Evolutionary conservation across 2,329 filamentous ascomycete genomes (phyloP).

Genomic region (Colletotrichum tamarilloi): DNA sequence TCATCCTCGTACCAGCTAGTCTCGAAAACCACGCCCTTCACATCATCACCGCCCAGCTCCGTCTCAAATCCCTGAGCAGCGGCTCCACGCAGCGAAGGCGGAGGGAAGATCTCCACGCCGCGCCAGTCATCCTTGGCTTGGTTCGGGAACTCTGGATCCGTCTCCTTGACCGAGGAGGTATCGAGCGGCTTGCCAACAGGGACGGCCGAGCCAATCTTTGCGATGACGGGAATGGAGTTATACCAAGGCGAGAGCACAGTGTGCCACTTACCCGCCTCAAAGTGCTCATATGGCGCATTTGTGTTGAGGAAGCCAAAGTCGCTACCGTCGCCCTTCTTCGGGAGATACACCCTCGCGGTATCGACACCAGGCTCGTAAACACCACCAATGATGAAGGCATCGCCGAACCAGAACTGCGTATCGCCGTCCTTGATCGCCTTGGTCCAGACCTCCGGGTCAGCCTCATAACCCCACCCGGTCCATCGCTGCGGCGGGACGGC

Average conservation of each 20-base stretch:
- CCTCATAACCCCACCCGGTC: slow-evolving; percentile 79
- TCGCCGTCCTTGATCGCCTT: slow-evolving; percentile 70
- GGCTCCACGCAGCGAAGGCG: slow-evolving; percentile 34
- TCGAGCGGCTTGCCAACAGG: slow-evolving; percentile 50
- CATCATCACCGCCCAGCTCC: not conserved
- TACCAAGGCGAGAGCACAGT: slow-evolving; percentile 55
- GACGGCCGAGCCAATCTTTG: slow-evolving; percentile 52
- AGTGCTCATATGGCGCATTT: slow-evolving; percentile 69
- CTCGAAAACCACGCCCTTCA: slow-evolving; percentile 41
- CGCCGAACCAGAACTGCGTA: slow-evolving; percentile 79
- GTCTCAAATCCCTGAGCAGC: slow-evolving; percentile 19
- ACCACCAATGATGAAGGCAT: slow-evolving; percentile 72
- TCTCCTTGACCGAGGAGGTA: slow-evolving; percentile 48
- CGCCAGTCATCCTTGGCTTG: slow-evolving; percentile 55
- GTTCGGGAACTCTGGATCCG: slow-evolving; percentile 50
- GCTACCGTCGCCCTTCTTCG: slow-evolving; percentile 57
- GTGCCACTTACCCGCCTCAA: slow-evolving; percentile 56
- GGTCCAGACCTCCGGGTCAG: slow-evolving; percentile 74
- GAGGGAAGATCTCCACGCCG: slow-evolving; percentile 56
- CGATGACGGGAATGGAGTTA: slow-evolving; percentile 52
- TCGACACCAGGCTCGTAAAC: slow-evolving; percentile 71
- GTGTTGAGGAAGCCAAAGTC: slow-evolving; percentile 72
- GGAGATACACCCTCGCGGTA: slow-evolving; percentile 71
- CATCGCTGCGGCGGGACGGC: slow-evolving; percentile 76
- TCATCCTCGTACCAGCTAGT: slow-evolving; percentile 53